Percentiles rank a stretch among this genome's conserved stretches.
These are phyloP conservation scores for Pseudopyricularia javanii DNA, from an alignment of 2,329 filamentous ascomycete species.

Conservation along the genomic window DNA sequence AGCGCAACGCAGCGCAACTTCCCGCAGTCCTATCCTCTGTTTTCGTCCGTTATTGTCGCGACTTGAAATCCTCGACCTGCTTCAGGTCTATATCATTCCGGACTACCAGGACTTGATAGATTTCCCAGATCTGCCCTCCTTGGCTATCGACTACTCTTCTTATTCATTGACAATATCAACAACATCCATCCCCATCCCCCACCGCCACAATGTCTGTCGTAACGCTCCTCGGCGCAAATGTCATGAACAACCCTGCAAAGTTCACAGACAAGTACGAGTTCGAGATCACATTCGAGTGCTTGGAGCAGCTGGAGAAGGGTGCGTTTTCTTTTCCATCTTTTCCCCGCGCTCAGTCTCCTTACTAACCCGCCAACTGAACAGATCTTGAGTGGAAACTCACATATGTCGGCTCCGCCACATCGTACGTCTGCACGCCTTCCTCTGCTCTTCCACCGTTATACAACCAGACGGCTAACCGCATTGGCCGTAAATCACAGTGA, in stretches of 20 bases:
- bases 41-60: neutral
- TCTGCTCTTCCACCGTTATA: neutral
- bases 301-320: conserved; percentile 92
- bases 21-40: neutral
- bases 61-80: neutral
- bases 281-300: conserved; percentile 97
- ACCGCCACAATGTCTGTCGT: conserved; percentile 74
- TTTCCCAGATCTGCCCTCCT: neutral
- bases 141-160: neutral
- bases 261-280: conserved; percentile 93
- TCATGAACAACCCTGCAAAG: conserved; percentile 91
- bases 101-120: no score
- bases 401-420: conserved; percentile 96
- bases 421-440: conserved; percentile 43
- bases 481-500: conserved; percentile 39
- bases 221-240: conserved; percentile 86
- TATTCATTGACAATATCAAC: neutral
- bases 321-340: conserved; percentile 8
- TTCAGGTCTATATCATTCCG: neutral
- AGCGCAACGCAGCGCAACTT: neutral
- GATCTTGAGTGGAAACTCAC: conserved; percentile 99
- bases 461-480: neutral
- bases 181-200: conserved; percentile 2
- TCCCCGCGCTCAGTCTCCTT: neutral
- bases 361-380: conserved; percentile 22